Conservation (phyloP, 2,329 filamentous ascomycete species). For the Myriosclerotinia scirpicola region DNA sequence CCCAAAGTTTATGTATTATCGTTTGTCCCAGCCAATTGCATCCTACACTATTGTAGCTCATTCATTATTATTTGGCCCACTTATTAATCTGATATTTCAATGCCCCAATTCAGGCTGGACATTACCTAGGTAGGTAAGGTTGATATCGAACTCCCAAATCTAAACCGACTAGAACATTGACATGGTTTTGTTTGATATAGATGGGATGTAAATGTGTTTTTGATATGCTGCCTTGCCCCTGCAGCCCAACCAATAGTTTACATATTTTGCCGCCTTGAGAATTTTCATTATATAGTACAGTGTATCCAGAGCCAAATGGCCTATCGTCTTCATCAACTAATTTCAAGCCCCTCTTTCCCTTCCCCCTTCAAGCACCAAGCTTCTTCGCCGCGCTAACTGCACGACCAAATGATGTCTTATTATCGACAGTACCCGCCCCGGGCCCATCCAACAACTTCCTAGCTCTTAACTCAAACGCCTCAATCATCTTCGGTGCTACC, state of each 20-base stretch:
- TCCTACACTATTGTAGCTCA: neutral
- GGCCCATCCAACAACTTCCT: constrained; percentile 51
- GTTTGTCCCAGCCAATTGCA: neutral
- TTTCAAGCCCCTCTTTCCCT: no score
- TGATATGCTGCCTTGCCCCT: neutral
- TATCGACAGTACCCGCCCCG: constrained; percentile 24
- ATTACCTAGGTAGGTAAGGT: no score
- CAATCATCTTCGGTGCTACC: constrained; percentile 84
- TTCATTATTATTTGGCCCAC: neutral
- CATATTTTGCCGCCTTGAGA: neutral
- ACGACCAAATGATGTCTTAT: constrained; percentile 16
- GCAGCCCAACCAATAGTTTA: neutral
- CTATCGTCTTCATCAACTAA: neutral
- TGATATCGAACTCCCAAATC: neutral
- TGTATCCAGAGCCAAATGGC: neutral
- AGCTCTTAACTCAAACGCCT: constrained; percentile 86
- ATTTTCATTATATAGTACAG: constrained; percentile 5
- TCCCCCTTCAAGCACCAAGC: constrained; percentile 8
- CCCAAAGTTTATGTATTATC: neutral
- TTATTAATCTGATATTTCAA: neutral
- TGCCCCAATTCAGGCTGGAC: neutral
- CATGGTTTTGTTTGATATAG: neutral
- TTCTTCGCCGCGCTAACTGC: constrained; percentile 23
- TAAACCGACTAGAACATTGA: neutral
- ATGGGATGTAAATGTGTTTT: neutral